These are phyloP conservation scores for Protomyces lactucae-debilis DNA, from an alignment of 1,139 yeast genomes.

Conservation along the genomic window DNA sequence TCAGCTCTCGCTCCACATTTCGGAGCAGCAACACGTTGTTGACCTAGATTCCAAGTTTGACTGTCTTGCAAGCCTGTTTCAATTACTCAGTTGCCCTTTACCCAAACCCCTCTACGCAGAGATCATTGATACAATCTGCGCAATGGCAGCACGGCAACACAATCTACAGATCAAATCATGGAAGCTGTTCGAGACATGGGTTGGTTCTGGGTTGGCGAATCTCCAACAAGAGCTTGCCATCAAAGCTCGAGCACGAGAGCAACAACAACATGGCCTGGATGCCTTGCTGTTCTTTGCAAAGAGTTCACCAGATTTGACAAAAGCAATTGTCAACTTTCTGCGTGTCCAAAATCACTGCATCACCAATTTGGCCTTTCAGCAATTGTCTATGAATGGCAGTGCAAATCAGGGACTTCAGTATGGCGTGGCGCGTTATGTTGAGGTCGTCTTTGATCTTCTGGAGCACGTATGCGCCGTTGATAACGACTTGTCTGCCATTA, in stretches of 20 bases:
- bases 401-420: not conserved
- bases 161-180: not conserved
- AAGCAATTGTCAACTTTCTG: not conserved
- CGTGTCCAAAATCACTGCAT: not conserved
- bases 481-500: not conserved
- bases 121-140: not conserved
- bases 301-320: not conserved
- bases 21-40: not conserved
- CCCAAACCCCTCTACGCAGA: not conserved
- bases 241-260: not conserved
- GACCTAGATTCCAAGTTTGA: conserved; percentile 3
- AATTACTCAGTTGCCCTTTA: conserved; percentile 6
- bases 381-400: not conserved
- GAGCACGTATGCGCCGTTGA: not conserved
- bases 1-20: not conserved
- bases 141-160: not conserved
- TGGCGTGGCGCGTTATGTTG: conserved; percentile 6
- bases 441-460: conserved; percentile 4
- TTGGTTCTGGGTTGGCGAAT: not conserved
- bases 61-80: not conserved
- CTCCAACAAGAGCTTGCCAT: not conserved
- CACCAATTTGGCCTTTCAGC: not conserved
- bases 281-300: not conserved
- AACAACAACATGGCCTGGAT: not conserved
- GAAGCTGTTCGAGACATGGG: conserved; percentile 15